Base-by-base conservation (phyloP, 805 yeast species). In the Schizosaccharomyces lindneri region DNA sequence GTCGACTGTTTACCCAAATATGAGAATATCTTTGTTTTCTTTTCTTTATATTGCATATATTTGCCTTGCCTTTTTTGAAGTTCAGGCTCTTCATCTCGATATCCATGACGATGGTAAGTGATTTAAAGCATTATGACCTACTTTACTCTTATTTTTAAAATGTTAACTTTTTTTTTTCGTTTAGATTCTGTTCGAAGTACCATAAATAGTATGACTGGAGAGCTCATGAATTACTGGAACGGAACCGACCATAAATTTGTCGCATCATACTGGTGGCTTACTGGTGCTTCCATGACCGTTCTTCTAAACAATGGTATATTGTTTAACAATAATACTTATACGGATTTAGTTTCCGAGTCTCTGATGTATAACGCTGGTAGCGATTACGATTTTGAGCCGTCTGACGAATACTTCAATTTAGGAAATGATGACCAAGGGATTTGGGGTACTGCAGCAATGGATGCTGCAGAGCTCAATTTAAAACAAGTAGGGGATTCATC, bases 341-440 rank as follows among this genome's bases (percentile, higher is more conserved):
- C 79, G 61, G 74, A 75, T 1, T 63, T 79, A n/a, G 74, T 87
- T 63, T 78, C 78, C 67, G 73, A 76, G 15, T 87, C 93, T 15
- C 68, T 87, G 66, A 70, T 77, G 62, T 78, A 77, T 67, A 95
- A 87, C 72, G 80, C 76, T 29, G 87, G 87, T 65, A 72, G 76
- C 9, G 76, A 79, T 68, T 70, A 77, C 69, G 83, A 85, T 71
- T 87, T 83, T 71, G 77, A 85, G 67, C 95, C 95, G 1, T 72
- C 81, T 55, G 86, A 87, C 73, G 94, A 87, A 70, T 78, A 87
- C 17, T 77, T 83, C 7, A 82, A 93, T 1, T 95, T 87, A 72
- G 95, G 95, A 71, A 87, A 87, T 69, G 95, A 87, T 76, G 95
- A 87, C 75, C 95, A 87, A 73, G 95, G 86, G 0, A 84, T 87